Base-by-base conservation (phyloP, 768 basidiomycete genomes). In the Bullera alba region DNA sequence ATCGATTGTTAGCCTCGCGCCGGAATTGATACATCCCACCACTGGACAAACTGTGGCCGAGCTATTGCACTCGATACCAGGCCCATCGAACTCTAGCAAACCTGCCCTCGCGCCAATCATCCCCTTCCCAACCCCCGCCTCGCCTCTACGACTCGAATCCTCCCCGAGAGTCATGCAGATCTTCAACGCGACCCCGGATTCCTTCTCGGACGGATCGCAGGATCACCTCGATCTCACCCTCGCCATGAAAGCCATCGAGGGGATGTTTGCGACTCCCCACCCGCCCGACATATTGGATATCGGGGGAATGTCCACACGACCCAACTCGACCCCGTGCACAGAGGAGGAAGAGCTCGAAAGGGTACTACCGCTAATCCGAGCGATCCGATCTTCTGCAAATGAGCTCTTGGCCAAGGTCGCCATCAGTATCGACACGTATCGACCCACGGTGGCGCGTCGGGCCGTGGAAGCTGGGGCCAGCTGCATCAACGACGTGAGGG, bases 401-500 rank as follows among this genome's bases (percentile, higher is more conserved):
- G 17, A 15, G 4, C 5, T 21, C 7, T 62, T 71, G 12, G 60
- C 60, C 17, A 51, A 61, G 19, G 69, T 79, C 3, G 80, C 82
- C 2, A 83, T 92, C 64, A 88, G 86, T 58, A 75, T 95, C 30
- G 89, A 95, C 70, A 95, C 89, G 0, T 92, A 87, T 77, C 83
- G 90, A n/a, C 77, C 81, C 30, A 75, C 79, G 5, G 91, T 96
- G 0, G 89, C 89, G 0, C 76, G 78, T 42, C 80, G 79, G 1
- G 84, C 87, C 2, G 74, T 96, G 6, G 71, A 74, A 10, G 87
- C 86, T 0, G 93, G 95, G 0, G 93, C 88, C 7, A 87, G 84
- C 61, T 86, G 87, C 66, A 85, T 97, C 76, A 97, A 97, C 71
- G 95, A 97, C 60, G 90, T 96, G 50, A 79, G 83, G 0, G 91